phyloP scores from a whole-genome alignment of 2,329 filamentous ascomycete species.

The Scedosporium minutisporum region DNA sequence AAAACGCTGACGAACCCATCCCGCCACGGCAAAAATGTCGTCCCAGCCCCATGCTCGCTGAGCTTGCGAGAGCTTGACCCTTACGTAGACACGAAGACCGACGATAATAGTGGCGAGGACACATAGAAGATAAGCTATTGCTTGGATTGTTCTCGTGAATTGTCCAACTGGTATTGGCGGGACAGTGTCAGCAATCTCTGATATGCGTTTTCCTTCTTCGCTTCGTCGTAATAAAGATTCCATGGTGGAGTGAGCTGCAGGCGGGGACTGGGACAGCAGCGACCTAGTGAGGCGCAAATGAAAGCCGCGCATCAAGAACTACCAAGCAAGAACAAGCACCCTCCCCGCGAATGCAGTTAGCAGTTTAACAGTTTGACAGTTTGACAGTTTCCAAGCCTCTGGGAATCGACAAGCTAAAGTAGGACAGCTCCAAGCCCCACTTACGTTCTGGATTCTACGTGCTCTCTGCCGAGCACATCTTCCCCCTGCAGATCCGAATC shows the following conservation, averaged over 20 bases:
- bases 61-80: conserved; percentile 1
- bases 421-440: neutral
- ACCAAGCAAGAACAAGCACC: neutral
- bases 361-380: neutral
- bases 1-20: conserved; percentile 6
- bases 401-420: neutral
- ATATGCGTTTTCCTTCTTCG: conserved; percentile 7
- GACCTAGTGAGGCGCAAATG: neutral
- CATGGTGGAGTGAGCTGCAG: neutral
- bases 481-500: neutral
- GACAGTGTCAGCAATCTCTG: neutral
- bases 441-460: neutral
- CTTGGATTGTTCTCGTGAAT: conserved; percentile 6
- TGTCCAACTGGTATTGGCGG: conserved; percentile 1
- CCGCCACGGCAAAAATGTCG: conserved; percentile 9
- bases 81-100: conserved; percentile 9
- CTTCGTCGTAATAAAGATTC: neutral
- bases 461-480: neutral
- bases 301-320: neutral
- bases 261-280: neutral
- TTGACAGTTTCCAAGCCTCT: neutral
- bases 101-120: conserved; percentile 7
- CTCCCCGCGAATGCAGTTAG: neutral
- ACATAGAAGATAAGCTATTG: conserved; percentile 1
- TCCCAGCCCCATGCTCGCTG: conserved; percentile 9